Percentiles rank a stretch among this genome's conserved stretches.
Evolutionary conservation across 2,329 filamentous ascomycete species (phyloP).

Genomic region (Nectriaceae sp.): DNA sequence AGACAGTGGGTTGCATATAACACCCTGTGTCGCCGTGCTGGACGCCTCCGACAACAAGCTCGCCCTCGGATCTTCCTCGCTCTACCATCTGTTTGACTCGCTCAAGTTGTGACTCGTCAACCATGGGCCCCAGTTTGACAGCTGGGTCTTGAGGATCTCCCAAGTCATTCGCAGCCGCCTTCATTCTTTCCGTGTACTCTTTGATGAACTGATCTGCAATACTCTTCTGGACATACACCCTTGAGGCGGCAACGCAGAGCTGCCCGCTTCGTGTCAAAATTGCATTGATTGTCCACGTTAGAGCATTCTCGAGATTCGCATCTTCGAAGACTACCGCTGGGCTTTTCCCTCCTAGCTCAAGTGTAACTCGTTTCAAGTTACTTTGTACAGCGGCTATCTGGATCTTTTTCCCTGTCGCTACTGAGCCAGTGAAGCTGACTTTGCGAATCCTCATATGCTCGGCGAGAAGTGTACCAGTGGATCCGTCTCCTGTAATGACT

Average conservation of each 20-base stretch:
- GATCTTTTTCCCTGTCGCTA: slow-evolving; percentile 59
- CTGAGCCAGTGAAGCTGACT: slow-evolving; percentile 63
- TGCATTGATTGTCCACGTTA: slow-evolving; percentile 12
- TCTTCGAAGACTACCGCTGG: slow-evolving; percentile 58
- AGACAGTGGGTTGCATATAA: slow-evolving; percentile 11
- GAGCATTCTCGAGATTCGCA: slow-evolving; percentile 43
- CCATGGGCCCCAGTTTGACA: slow-evolving; percentile 7
- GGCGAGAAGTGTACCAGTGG: slow-evolving; percentile 59
- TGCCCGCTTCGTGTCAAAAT: slow-evolving; percentile 15
- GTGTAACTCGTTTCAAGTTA: slow-evolving; percentile 60
- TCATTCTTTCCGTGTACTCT: slow-evolving; percentile 12
- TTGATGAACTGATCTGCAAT: slow-evolving; percentile 13
- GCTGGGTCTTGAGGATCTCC: slow-evolving; percentile 12
- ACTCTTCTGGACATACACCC: slow-evolving; percentile 14
- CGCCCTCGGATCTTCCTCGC: slow-evolving; percentile 6
- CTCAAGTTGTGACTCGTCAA: slow-evolving; percentile 10
- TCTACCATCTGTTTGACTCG: slow-evolving; percentile 8
- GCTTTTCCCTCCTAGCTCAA: slow-evolving; percentile 64
- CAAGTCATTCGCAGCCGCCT: slow-evolving; percentile 5
- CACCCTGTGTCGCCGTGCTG: slow-evolving; percentile 9
- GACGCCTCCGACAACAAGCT: slow-evolving; percentile 10
- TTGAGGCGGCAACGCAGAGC: slow-evolving; percentile 10
- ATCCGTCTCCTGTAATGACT: slow-evolving; percentile 51
- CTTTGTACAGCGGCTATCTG: slow-evolving; percentile 51
- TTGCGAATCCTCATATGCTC: slow-evolving; percentile 58